Base-by-base conservation (phyloP, 371 early-diverging fungal genomes). In the Lichtheimia hyalospora region DNA sequence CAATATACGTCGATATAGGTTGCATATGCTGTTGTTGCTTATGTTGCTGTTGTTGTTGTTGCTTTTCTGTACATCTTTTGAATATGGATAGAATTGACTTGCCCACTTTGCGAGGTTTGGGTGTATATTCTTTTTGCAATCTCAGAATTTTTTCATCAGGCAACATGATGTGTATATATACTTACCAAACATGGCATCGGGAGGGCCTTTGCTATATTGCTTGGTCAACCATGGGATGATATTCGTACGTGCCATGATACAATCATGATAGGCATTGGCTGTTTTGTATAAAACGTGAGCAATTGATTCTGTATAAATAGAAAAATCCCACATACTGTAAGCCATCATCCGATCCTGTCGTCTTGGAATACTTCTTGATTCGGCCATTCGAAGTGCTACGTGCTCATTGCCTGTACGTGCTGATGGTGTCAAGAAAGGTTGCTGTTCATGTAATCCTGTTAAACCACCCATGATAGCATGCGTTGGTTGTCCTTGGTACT, bases 141-240 rank as follows among this genome's bases (percentile, higher is more conserved):
- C 16, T n/a, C 16, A 46, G 18, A 46, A 46, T 2, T 16, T 21
- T 12, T n/a, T 10, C 46, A 5, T 21, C 1, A 0, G 5, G 5
- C 46, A 46, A 20, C 25, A 3, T 25, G 25, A 2, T n/a, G 4
- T n/a, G 15, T 5, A n/a, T 44, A 18, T 5, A 44, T 44, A 42
- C 43, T 60, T 64, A 62, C 66, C 57, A 57, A 58, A 57, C 58
- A 67, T 56, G 23, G 60, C 48, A 50, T 66, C 67, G 1, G 71
- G 67, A 6, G 67, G 64, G 1, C 71, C 71, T 54, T 67, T 71
- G 41, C 57, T 62, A 51, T 66, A 61, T 49, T 71, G 71, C 16
- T 67, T 71, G 23, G 64, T 67, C 7, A 71, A 40, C 71, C 71
- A 71, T 16, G 64, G 62, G 23, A 62, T 54, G 27, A 71, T 27